Conservation (phyloP, 768 basidiomycete genomes). For the Phlebiopsis flavidoalba region DNA sequence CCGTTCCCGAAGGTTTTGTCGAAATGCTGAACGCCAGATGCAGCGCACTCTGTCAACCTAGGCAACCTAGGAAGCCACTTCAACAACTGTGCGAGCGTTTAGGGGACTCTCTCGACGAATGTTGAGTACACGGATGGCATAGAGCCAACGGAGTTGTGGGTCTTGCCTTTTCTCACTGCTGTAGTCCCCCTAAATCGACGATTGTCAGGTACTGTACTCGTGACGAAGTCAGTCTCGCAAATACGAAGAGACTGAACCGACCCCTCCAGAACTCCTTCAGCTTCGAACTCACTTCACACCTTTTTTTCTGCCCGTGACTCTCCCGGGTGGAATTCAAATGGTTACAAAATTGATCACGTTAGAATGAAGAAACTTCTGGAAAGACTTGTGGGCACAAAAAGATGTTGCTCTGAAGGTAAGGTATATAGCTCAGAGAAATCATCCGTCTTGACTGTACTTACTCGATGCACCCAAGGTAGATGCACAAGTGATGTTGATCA, state of each 20-base stretch:
- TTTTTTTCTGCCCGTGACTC: conserved; percentile 2
- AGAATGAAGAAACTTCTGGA: conserved; percentile 8
- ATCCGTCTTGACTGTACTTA: not conserved
- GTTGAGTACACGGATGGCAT: conserved; percentile 68
- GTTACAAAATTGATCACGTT: not conserved
- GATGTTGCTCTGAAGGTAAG: conserved; percentile 37
- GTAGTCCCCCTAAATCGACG: not conserved
- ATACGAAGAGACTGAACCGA: conserved; percentile 1
- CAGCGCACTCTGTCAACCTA: too few species aligned
- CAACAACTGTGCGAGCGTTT: conserved; percentile 48
- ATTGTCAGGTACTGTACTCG: conserved; percentile 9
- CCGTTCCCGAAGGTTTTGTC: conserved; percentile 44
- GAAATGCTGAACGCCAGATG: conserved; percentile 87
- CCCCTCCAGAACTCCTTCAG: too few species aligned
- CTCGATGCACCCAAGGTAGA: conserved; percentile 41
- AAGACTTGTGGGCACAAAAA: conserved; percentile 19
- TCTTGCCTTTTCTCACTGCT: not conserved
- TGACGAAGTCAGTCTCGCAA: conserved; percentile 3
- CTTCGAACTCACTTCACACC: not conserved
- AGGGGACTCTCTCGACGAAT: conserved; percentile 44
- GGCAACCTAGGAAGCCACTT: conserved; percentile 51
- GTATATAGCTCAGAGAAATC: too few species aligned
- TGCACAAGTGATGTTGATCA: conserved; percentile 84
- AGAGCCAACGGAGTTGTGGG: conserved; percentile 77
- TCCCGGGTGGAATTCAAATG: conserved; percentile 8